These are phyloP conservation scores for Umbelopsis isabellina DNA, from an alignment of 192 early-diverging fungal genomes.

Conservation along the genomic window DNA sequence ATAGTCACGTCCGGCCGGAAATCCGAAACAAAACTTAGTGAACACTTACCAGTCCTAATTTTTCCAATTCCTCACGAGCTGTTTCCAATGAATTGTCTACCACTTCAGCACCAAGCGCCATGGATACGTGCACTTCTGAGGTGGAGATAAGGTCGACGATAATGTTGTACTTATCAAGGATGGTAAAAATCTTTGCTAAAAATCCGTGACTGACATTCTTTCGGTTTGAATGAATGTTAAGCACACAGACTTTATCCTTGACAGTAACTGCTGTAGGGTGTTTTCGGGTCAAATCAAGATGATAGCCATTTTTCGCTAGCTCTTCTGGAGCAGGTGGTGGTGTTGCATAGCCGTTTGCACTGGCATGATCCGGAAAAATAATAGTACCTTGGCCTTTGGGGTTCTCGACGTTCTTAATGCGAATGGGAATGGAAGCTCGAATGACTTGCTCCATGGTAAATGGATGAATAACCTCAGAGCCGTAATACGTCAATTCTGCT, in stretches of 20 bases:
- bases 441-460: slow-evolving; percentile 98
- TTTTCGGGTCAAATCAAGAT: slow-evolving; percentile 56
- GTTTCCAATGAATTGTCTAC: slow-evolving; percentile 55
- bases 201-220: slow-evolving; percentile 91
- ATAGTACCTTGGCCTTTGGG: slow-evolving; percentile 83
- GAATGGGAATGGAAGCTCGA: slow-evolving; percentile 86
- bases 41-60: slow-evolving; percentile 75
- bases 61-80: slow-evolving; percentile 70
- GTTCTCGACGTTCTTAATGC: slow-evolving; percentile 93
- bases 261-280: slow-evolving; percentile 91
- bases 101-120: slow-evolving; percentile 61
- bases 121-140: slow-evolving; percentile 82
- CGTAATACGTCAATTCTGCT: slow-evolving; percentile 92
- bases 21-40: neutral
- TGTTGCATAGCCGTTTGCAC: slow-evolving; percentile 30
- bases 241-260: slow-evolving; percentile 84
- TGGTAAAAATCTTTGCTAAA: slow-evolving; percentile 85
- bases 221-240: slow-evolving; percentile 93
- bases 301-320: slow-evolving; percentile 62
- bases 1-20: too few species aligned
- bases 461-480: slow-evolving; percentile 86
- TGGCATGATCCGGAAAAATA: slow-evolving; percentile 70
- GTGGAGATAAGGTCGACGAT: slow-evolving; percentile 87
- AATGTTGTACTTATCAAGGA: slow-evolving; percentile 78
- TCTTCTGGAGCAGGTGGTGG: slow-evolving; percentile 50